A percentile compares a stretch with the other conserved stretches of the same genome.
Conservation (phyloP, 2,329 filamentous ascomycete genomes). For the Sarocladium brachiariae region DNA sequence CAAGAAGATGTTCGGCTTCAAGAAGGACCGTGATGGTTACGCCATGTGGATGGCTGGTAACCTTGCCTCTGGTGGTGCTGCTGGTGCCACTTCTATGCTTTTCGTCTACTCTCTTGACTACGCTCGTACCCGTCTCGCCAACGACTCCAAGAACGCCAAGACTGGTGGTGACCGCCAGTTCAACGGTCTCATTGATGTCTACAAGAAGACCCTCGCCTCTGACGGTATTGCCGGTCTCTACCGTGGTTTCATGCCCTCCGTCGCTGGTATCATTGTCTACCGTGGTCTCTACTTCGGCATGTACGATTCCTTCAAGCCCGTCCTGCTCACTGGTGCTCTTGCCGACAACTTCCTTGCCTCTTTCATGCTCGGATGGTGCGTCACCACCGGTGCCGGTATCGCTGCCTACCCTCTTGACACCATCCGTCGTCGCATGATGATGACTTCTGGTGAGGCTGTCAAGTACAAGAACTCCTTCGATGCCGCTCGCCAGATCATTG, state of each 20-base stretch:
- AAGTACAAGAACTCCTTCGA: conserved; percentile 98
- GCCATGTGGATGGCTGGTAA: conserved; percentile 99
- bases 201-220: conserved; percentile 98
- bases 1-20: conserved; percentile 99
- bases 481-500: conserved; percentile 92
- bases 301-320: conserved; percentile 99
- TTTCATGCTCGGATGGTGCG: conserved; percentile 95
- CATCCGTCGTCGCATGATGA: conserved; percentile 99
- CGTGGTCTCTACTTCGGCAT: conserved; percentile 99
- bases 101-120: conserved; percentile 99
- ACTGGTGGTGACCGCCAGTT: conserved; percentile 97
- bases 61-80: conserved; percentile 99
- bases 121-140: conserved; percentile 99
- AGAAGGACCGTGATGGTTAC: conserved; percentile 99
- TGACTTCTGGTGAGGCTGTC: conserved; percentile 95
- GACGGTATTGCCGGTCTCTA: conserved; percentile 99
- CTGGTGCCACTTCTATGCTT: conserved; percentile 98
- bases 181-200: conserved; percentile 99
- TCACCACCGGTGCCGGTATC: conserved; percentile 99
- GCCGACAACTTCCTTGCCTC: conserved; percentile 99
- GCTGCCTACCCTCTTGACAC: conserved; percentile 99
- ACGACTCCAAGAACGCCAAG: conserved; percentile 99
- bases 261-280: conserved; percentile 99
- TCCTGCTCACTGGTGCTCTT: conserved; percentile 77
- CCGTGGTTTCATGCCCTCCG: conserved; percentile 99